phyloP scores from a whole-genome alignment of 2,329 filamentous ascomycete genomes.

The Paraconiothyrium brasiliense region DNA sequence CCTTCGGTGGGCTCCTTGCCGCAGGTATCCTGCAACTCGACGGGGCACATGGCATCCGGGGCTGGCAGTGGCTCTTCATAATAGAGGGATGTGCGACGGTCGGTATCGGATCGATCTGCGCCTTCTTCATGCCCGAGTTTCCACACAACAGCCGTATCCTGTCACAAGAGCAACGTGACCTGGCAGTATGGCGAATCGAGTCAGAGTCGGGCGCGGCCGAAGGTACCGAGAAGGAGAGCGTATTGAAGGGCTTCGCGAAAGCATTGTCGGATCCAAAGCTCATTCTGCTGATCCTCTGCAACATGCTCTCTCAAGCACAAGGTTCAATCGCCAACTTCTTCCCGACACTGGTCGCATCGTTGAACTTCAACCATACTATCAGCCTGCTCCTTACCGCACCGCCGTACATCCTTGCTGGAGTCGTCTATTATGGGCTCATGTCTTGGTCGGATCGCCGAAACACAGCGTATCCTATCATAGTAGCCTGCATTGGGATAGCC shows the following conservation, averaged over 20 bases:
- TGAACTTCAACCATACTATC: slow-evolving; percentile 63
- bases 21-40: slow-evolving; percentile 45
- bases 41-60: slow-evolving; percentile 34
- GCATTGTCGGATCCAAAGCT: slow-evolving; percentile 67
- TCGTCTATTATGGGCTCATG: slow-evolving; percentile 57
- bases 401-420: slow-evolving; percentile 62
- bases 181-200: slow-evolving; percentile 32
- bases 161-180: slow-evolving; percentile 23
- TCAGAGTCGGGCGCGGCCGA: slow-evolving; percentile 30
- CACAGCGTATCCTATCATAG: slow-evolving; percentile 52
- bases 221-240: slow-evolving; percentile 49
- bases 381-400: slow-evolving; percentile 66
- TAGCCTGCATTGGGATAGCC: slow-evolving; percentile 50
- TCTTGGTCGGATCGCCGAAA: slow-evolving; percentile 56
- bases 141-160: slow-evolving; percentile 30
- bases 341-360: slow-evolving; percentile 62
- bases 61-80: slow-evolving; percentile 40
- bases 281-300: slow-evolving; percentile 68
- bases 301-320: slow-evolving; percentile 67
- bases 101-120: slow-evolving; percentile 29
- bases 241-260: slow-evolving; percentile 63
- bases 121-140: slow-evolving; percentile 32
- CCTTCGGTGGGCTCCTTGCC: slow-evolving; percentile 53
- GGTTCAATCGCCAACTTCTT: slow-evolving; percentile 61
- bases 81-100: slow-evolving; percentile 31